Conservation (phyloP, 2,329 filamentous ascomycete genomes). For the Xylariaceae sp. region DNA sequence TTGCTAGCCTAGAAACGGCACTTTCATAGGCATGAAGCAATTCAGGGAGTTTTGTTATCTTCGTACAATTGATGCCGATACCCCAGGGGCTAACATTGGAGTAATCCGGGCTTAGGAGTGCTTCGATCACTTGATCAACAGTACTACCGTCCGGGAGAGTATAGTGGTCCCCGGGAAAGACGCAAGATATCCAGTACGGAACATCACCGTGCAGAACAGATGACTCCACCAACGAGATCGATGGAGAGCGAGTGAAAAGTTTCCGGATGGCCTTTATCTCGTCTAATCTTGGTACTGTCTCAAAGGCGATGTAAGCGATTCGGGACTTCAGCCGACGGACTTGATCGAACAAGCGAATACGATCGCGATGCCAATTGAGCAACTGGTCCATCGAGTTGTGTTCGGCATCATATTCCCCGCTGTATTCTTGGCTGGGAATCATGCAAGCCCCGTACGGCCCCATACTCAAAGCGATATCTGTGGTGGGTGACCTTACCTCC, state of each 20-base stretch:
- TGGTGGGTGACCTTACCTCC: slow-evolving; percentile 36
- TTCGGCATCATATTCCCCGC: slow-evolving; percentile 57
- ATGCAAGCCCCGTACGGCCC: slow-evolving; percentile 71
- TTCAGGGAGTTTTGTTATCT: slow-evolving; percentile 61
- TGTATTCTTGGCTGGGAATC: slow-evolving; percentile 68
- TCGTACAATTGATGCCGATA: slow-evolving; percentile 71
- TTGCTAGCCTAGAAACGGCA: slow-evolving; percentile 44
- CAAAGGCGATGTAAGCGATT: slow-evolving; percentile 61
- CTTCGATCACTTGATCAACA: slow-evolving; percentile 44
- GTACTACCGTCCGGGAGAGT: slow-evolving; percentile 59
- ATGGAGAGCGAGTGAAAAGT: slow-evolving; percentile 41
- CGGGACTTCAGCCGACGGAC: slow-evolving; percentile 43
- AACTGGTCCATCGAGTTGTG: slow-evolving; percentile 50
- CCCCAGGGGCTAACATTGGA: slow-evolving; percentile 53
- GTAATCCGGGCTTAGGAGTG: slow-evolving; percentile 30
- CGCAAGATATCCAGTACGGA: slow-evolving; percentile 64
- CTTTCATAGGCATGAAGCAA: slow-evolving; percentile 59
- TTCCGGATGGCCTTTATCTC: slow-evolving; percentile 62
- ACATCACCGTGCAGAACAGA: slow-evolving; percentile 26
- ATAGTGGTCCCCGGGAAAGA: slow-evolving; percentile 60
- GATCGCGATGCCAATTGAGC: slow-evolving; percentile 58
- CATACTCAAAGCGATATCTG: slow-evolving; percentile 58
- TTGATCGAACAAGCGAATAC: slow-evolving; percentile 54
- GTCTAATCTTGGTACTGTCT: slow-evolving; percentile 66
- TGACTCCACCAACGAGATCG: slow-evolving; percentile 26